These are phyloP conservation scores for Naganishia sp. DNA, from an alignment of 1,284 basidiomycete genomes.

Conservation along the genomic window DNA sequence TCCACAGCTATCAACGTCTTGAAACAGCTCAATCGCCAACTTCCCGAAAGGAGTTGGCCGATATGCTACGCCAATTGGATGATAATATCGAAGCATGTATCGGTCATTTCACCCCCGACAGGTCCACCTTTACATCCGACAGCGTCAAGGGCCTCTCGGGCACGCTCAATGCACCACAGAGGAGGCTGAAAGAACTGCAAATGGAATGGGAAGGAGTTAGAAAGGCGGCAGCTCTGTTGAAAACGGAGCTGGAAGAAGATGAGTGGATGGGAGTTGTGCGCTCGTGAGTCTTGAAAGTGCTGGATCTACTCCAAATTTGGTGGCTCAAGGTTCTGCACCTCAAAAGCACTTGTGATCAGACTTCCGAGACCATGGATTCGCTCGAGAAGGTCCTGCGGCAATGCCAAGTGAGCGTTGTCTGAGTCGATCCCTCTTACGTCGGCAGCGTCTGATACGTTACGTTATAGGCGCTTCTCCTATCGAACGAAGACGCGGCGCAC, in stretches of 20 bases:
- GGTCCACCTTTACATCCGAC: too few species aligned
- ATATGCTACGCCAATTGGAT: too few species aligned
- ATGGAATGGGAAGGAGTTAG: too few species aligned
- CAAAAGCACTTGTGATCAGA: constrained; percentile 64
- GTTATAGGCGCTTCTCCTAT: not conserved
- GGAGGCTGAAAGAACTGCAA: too few species aligned
- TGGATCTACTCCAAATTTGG: constrained; percentile 6
- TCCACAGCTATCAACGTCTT: too few species aligned
- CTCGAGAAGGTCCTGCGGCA: constrained; percentile 84
- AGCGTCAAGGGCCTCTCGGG: too few species aligned
- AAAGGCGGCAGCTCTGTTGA: constrained; percentile 74
- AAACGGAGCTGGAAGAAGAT: constrained; percentile 91
- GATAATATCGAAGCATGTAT: too few species aligned
- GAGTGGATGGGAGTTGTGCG: constrained; percentile 94
- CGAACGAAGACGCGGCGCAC: not conserved
- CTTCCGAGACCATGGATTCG: constrained; percentile 94
- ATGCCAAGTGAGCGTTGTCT: constrained; percentile 64
- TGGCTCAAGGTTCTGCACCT: constrained; percentile 32
- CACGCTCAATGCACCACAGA: too few species aligned
- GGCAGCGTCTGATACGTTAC: not conserved
- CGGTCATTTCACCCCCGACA: too few species aligned
- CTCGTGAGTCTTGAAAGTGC: constrained; percentile 63
- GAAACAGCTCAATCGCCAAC: too few species aligned
- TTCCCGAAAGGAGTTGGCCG: too few species aligned
- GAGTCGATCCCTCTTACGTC: too few species aligned